These are phyloP conservation scores for Neocucurbitaria cava DNA, from an alignment of 2,329 filamentous ascomycete genomes.

Conservation along the genomic window DNA sequence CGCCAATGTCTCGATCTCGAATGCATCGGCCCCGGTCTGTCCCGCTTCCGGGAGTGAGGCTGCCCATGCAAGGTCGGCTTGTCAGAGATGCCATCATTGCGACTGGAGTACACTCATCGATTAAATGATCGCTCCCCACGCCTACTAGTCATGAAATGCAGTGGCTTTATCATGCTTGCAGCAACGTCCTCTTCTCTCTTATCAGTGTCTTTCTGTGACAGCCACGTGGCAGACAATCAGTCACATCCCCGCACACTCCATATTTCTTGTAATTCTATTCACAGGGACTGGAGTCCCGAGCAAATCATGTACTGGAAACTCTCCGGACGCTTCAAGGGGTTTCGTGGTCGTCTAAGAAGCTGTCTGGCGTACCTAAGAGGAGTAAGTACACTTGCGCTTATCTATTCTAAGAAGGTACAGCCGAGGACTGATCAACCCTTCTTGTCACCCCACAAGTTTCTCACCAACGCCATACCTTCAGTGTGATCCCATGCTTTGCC, in stretches of 20 bases:
- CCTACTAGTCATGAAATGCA: slow-evolving; percentile 29
- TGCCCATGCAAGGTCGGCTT: slow-evolving; percentile 28
- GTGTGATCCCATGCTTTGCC: slow-evolving; percentile 11
- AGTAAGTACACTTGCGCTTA: slow-evolving; percentile 11
- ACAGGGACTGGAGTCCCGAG: slow-evolving; percentile 1
- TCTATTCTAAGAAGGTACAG: slow-evolving; percentile 34
- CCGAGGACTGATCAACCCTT: slow-evolving; percentile 31
- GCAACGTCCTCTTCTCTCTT: slow-evolving; percentile 21
- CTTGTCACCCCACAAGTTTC: slow-evolving; percentile 36
- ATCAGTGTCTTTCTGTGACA: slow-evolving; percentile 27
- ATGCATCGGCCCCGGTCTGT: slow-evolving; percentile 20
- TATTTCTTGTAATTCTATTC: slow-evolving; percentile 11
- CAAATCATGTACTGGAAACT: slow-evolving; percentile 1
- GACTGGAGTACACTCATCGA: slow-evolving; percentile 25
- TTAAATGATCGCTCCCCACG: slow-evolving; percentile 34
- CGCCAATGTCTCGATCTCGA: slow-evolving; percentile 6
- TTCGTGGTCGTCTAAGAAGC: not conserved
- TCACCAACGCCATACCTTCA: slow-evolving; percentile 24
- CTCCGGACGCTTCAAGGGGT: slow-evolving; percentile 1
- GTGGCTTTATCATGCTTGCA: slow-evolving; percentile 29
- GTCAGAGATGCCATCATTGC: slow-evolving; percentile 37
- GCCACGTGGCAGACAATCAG: slow-evolving; percentile 20
- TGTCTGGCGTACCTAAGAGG: slow-evolving; percentile 1
- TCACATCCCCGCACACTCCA: slow-evolving; percentile 5
- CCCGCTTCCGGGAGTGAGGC: slow-evolving; percentile 29